Base-by-base conservation (phyloP, 208 protist species). In the Naegleria fowleri region DNA sequence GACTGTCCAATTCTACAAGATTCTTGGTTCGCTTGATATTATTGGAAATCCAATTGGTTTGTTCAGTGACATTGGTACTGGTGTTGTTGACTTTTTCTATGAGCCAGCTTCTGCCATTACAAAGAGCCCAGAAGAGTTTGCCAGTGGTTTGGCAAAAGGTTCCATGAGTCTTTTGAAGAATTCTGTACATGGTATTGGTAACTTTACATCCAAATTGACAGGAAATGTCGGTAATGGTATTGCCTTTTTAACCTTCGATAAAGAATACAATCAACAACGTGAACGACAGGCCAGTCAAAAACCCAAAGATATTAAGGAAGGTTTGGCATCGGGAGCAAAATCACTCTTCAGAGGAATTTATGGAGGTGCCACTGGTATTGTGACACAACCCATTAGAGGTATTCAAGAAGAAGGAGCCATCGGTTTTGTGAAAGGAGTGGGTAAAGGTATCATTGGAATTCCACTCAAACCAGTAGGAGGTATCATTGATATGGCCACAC, bases 361-460 rank as follows among this genome's bases (percentile, higher is more conserved):
- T 29, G 41, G 36, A 25, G 93, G 93, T 25, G 88, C 98, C 40
- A 94, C 93, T 86, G 97, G 97, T 6, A 93, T 98, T 22, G 93
- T 97, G 41, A 95, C 94, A 90, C 92, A 95, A 48, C 97, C 97
- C 25, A 93, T 96, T 90, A 94, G 97, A 89, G 97, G 97, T 29
- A 93, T 93, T 4, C 93, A 94, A 29, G 94, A 97, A 94, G 93
- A 92, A 3, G 96, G 97, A 38, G 93, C 94, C 19, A 58, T 91
- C 11, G 97, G 97, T 25, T 94, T 97, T 40, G 15, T 97, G 33
- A 95, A 95, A 33, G 97, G 96, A 39, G 92, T 96, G 22, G 96
- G 95, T 48, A 95, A 97, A 38, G 97, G 97, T 86, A 88, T 97
- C 22, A 92, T 97, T 85, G 97, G 97, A 38, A 94, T 97, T n/a